Evolutionary conservation across 2,329 filamentous ascomycete genomes (phyloP), one percentile per base, ranked within the genome.

Genomic region (Oidium heveae): DNA sequence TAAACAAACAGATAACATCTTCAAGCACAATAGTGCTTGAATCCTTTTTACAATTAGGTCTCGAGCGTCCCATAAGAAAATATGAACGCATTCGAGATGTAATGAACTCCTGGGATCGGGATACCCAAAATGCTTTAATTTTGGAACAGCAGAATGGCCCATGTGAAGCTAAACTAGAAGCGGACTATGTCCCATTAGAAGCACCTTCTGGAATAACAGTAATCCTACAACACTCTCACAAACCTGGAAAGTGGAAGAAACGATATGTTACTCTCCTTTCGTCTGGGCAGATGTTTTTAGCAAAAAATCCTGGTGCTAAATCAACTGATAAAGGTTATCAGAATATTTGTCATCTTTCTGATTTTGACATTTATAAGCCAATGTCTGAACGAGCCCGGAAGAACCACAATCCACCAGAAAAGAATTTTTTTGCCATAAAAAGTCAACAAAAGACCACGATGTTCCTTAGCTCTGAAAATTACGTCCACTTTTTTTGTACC

Each of bases 61-160:
- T 96, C 1, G 84, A 93, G 65, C 79, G 89, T 41, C 82, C 84
- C 0, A 69, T 96, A 28, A 82, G 89, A 43, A 80, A 79, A 41
- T 95, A 94, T 64, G 89, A 96, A 68, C 79, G 78, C 58, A 75
- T 96, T 34, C 78, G 86, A 57, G 86, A 94, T 62, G 77, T 94
- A 22, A 76, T 95, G 74, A 93, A 94, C 65, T 93, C 87, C 0
- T 96, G 89, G 89, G 85, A 94, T 57, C 72, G 74, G 46, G 87
- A 94, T 65, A 72, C 74, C 2, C 81, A 87, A 60, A 91, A 94
- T 62, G 72, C 75, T 8, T 71, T 96, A 15, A 68, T 84, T 18
- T 72, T 95, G 22, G 69, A 81, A 55, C 72, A 80, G 15, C 71
- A 74, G 1, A 74, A 79, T 39, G 70, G 71, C 5, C 71, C 74